These are phyloP conservation scores for Penicillium ochrochloron DNA, from an alignment of 495 filamentous ascomycete genomes.

Conservation along the genomic window DNA sequence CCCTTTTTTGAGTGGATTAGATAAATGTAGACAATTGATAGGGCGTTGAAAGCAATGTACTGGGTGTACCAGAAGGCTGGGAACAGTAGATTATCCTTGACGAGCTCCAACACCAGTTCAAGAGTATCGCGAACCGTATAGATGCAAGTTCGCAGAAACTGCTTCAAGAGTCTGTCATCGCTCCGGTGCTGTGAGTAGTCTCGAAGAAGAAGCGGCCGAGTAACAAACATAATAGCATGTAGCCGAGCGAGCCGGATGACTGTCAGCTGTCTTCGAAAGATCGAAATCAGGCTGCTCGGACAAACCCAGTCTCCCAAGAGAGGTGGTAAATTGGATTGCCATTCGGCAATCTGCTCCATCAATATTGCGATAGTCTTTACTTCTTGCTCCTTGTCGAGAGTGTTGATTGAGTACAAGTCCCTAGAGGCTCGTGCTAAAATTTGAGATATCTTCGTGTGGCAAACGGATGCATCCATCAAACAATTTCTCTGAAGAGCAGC, in stretches of 20 bases:
- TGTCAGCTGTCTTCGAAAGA: neutral
- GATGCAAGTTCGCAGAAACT: neutral
- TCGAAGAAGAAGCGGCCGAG: neutral
- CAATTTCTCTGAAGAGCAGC: slow-evolving; percentile 26
- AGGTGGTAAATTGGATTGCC: neutral
- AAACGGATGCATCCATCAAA: slow-evolving; percentile 36
- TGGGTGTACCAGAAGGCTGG: neutral
- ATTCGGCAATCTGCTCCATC: neutral
- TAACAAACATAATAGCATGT: neutral
- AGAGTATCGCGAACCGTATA: neutral
- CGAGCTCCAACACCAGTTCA: neutral
- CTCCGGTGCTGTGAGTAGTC: neutral
- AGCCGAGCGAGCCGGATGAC: neutral
- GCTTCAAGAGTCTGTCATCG: neutral
- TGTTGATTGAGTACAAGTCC: slow-evolving; percentile 30
- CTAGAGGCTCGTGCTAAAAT: slow-evolving; percentile 31
- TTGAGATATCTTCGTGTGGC: slow-evolving; percentile 31
- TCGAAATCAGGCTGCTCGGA: neutral
- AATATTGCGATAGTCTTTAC: neutral
- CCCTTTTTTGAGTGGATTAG: neutral
- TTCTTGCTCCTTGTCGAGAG: neutral
- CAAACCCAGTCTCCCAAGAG: neutral
- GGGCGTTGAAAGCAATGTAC: neutral
- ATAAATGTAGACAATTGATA: neutral
- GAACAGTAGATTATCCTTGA: neutral